Conservation (phyloP, 768 basidiomycete genomes). For the Neoboletus subvelutipes region DNA sequence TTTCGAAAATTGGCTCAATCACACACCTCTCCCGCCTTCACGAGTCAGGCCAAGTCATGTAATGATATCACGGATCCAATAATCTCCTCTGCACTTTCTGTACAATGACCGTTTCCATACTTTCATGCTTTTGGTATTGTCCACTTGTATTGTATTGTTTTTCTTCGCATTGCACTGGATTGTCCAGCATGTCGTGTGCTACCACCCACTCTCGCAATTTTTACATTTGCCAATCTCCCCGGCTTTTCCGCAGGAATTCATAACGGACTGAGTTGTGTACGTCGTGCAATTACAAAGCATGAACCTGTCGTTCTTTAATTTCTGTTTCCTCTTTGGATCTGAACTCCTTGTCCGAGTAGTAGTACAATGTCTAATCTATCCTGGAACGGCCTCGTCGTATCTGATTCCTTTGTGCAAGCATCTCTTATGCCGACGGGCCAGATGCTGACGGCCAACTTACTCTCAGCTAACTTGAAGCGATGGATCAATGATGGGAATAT, state of each 20-base stretch:
- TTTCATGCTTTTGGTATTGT: not conserved
- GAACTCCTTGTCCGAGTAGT: not conserved
- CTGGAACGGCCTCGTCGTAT: not conserved
- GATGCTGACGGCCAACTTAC: not conserved
- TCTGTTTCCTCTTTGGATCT: constrained; percentile 8
- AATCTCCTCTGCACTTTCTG: constrained; percentile 16
- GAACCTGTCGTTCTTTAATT: constrained; percentile 16
- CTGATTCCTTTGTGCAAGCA: constrained; percentile 1
- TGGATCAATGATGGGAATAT: not conserved
- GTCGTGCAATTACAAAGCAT: constrained; percentile 13
- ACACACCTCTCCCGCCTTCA: not conserved
- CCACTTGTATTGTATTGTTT: not conserved
- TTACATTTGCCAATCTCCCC: constrained; percentile 12
- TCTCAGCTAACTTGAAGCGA: not conserved
- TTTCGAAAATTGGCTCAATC: constrained; percentile 33
- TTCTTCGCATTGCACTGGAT: constrained; percentile 15
- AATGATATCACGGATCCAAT: constrained; percentile 22
- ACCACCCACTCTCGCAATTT: constrained; percentile 10
- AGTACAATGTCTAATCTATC: constrained; percentile 9
- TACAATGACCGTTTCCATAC: constrained; percentile 20
- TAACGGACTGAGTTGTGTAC: constrained; percentile 12
- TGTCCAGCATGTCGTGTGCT: constrained; percentile 14
- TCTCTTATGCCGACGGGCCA: not conserved
- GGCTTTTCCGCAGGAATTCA: constrained; percentile 20
- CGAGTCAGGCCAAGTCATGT: constrained; percentile 15